Conservation (phyloP, 139 green algal species). For the Asterochloris sp. region DNA sequence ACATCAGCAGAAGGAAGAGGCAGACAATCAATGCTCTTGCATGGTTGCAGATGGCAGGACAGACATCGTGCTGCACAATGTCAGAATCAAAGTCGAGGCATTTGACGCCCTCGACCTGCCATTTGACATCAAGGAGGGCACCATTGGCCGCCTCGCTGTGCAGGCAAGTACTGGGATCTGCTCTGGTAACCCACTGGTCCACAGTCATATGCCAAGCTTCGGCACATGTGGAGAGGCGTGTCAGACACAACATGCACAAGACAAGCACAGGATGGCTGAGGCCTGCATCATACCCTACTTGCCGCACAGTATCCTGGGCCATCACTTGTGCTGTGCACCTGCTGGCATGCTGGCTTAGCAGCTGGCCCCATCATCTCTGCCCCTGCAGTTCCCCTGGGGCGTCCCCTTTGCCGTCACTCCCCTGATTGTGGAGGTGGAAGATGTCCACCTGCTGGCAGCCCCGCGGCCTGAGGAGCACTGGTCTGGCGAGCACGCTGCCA, state of each 20-base stretch:
- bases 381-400: too few relatives aligned
- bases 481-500: too few relatives aligned
- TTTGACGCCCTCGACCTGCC: constrained; percentile 54
- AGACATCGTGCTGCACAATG: constrained; percentile 47
- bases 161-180: constrained; percentile 9
- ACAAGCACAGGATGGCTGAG: too few relatives aligned
- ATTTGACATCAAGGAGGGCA: constrained; percentile 31
- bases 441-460: not conserved
- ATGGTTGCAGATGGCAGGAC: constrained; percentile 44
- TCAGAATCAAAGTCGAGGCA: constrained; percentile 43
- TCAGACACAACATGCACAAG: too few relatives aligned
- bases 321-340: too few relatives aligned
- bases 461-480: too few relatives aligned
- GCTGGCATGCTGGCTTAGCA: too few relatives aligned
- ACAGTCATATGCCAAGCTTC: not conserved
- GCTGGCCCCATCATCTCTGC: too few relatives aligned
- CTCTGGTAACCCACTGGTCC: not conserved
- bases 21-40: not conserved
- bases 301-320: too few relatives aligned
- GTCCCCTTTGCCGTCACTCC: not conserved
- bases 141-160: constrained; percentile 37
- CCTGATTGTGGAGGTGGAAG: not conserved
- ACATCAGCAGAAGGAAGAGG: not conserved
- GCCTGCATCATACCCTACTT: too few relatives aligned
- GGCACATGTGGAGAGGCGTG: too few relatives aligned